phyloP scores from a whole-genome alignment of 371 early-diverging fungal genomes.

The Coemansia sp. region DNA sequence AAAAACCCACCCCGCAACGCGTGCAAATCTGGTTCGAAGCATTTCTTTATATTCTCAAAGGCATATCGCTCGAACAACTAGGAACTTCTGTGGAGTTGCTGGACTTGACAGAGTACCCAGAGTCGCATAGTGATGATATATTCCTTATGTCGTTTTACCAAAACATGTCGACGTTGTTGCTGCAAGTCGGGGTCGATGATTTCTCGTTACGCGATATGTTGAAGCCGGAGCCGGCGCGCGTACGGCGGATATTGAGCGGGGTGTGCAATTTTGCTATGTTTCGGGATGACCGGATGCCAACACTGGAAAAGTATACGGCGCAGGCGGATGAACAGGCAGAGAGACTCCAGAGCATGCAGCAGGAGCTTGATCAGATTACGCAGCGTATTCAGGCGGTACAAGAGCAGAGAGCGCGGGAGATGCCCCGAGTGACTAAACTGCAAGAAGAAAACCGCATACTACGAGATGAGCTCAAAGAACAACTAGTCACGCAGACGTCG shows the following conservation, averaged over 20 bases:
- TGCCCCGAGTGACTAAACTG: constrained; percentile 25
- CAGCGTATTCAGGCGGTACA: constrained; percentile 30
- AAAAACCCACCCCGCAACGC: constrained; percentile 59
- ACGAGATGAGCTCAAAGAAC: constrained; percentile 53
- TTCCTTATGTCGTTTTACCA: constrained; percentile 53
- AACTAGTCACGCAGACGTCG: constrained; percentile 50
- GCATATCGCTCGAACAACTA: constrained; percentile 56
- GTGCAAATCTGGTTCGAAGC: constrained; percentile 62
- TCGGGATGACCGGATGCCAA: constrained; percentile 68
- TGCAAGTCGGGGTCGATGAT: constrained; percentile 67
- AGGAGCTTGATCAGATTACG: constrained; percentile 39
- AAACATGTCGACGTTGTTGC: constrained; percentile 57
- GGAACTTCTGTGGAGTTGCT: constrained; percentile 49
- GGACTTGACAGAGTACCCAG: constrained; percentile 61
- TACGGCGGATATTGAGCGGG: constrained; percentile 68
- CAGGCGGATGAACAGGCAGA: constrained; percentile 48
- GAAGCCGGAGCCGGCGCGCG: constrained; percentile 66
- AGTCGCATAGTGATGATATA: constrained; percentile 52
- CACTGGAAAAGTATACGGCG: constrained; percentile 52
- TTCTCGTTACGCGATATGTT: constrained; percentile 72
- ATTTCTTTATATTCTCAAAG: constrained; percentile 61
- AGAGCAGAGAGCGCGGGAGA: constrained; percentile 21
- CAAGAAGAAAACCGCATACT: constrained; percentile 26
- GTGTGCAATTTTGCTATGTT: constrained; percentile 87
- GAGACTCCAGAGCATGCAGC: constrained; percentile 40